Percentiles rank a stretch among this genome's conserved stretches.
Evolutionary conservation across 441 rosid species (phyloP).

Genomic region (Erysimum pusillum): DNA sequence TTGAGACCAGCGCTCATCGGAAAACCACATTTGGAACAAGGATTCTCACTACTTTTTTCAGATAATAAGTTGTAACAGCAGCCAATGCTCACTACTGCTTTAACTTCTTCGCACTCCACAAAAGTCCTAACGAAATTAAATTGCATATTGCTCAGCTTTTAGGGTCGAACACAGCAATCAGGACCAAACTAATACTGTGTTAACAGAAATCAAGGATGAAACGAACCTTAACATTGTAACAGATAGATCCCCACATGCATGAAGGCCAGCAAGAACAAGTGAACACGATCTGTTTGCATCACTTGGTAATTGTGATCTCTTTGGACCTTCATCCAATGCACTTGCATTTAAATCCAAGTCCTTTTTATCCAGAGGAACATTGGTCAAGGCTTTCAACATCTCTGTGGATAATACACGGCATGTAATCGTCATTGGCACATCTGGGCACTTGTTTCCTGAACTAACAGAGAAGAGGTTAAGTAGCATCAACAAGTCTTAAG

Average conservation of each 20-base stretch:
- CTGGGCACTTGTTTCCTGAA: constrained; percentile 61
- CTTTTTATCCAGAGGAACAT: constrained; percentile 43
- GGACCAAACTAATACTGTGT: neutral
- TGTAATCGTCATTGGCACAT: constrained; percentile 76
- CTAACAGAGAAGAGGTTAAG: constrained; percentile 58
- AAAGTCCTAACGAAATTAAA: constrained; percentile 66
- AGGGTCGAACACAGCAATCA: constrained; percentile 18
- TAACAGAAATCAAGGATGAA: constrained; percentile 4
- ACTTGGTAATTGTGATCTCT: constrained; percentile 40
- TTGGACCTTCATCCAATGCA: constrained; percentile 41
- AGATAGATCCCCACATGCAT: constrained; percentile 98
- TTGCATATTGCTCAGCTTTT: constrained; percentile 33
- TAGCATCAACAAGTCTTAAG: constrained; percentile 39
- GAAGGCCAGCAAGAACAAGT: constrained; percentile 90
- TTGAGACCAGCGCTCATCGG: constrained; percentile 82
- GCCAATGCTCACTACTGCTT: constrained; percentile 89
- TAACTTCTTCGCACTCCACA: constrained; percentile 68
- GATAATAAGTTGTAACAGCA: constrained; percentile 95
- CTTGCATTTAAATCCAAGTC: constrained; percentile 47
- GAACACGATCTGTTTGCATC: constrained; percentile 50
- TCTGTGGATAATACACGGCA: constrained; percentile 72
- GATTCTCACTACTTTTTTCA: constrained; percentile 56
- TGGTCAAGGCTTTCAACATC: constrained; percentile 66
- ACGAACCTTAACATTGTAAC: constrained; percentile 90
- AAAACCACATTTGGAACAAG: constrained; percentile 62